A percentile compares a stretch with the other conserved stretches of the same genome.
Conservation (phyloP, 345 rosid species). For the Populus deltoides region DNA sequence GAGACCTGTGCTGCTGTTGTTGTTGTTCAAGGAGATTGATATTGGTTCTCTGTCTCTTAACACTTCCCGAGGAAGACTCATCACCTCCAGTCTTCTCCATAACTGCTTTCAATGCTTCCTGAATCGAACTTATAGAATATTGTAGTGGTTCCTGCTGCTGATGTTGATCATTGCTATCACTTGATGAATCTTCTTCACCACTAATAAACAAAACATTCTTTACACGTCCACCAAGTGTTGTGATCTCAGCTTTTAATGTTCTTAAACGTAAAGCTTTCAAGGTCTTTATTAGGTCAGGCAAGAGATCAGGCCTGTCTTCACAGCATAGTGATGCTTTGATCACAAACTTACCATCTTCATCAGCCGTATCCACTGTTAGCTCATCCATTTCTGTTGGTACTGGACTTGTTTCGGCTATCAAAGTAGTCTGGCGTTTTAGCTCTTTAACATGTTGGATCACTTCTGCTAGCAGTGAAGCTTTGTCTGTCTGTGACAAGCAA, state of each 20-base stretch:
- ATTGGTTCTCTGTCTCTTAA: slow-evolving; percentile 76
- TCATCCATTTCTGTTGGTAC: slow-evolving; percentile 86
- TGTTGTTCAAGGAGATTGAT: slow-evolving; percentile 55
- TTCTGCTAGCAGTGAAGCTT: slow-evolving; percentile 93
- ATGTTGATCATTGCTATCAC: slow-evolving; percentile 26
- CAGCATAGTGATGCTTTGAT: slow-evolving; percentile 92
- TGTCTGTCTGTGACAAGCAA: slow-evolving; percentile 65
- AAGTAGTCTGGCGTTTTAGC: slow-evolving; percentile 69
- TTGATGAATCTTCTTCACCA: slow-evolving; percentile 60
- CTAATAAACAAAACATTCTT: slow-evolving; percentile 88
- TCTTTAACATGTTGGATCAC: slow-evolving; percentile 98
- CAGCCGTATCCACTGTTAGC: slow-evolving; percentile 74
- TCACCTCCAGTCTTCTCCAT: slow-evolving; percentile 83
- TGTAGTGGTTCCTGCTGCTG: slow-evolving; percentile 41
- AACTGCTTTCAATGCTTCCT: slow-evolving; percentile 86
- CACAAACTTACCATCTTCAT: slow-evolving; percentile 77
- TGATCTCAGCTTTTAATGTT: slow-evolving; percentile 89
- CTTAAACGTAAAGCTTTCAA: slow-evolving; percentile 72
- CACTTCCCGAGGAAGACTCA: slow-evolving; percentile 67
- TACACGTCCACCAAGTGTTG: slow-evolving; percentile 88
- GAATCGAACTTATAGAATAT: slow-evolving; percentile 64
- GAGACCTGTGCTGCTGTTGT: slow-evolving; percentile 46
- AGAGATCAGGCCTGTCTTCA: slow-evolving; percentile 85
- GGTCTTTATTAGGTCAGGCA: slow-evolving; percentile 82
- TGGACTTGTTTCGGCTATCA: slow-evolving; percentile 75